Base-by-base conservation (phyloP, 768 basidiomycete species). In the Omphalotus guepiniiformis region DNA sequence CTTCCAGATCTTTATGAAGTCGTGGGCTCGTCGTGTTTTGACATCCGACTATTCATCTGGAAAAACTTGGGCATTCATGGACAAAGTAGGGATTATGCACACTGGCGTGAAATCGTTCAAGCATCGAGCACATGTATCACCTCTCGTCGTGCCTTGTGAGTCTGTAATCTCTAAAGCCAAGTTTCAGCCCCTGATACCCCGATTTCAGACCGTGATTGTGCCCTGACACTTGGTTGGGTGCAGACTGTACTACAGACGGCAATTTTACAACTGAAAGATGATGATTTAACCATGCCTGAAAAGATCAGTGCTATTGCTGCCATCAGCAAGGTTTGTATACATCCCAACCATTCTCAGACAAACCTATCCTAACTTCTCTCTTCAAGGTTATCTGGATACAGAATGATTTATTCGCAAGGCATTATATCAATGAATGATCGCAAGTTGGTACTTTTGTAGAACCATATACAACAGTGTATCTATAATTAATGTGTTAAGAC, bases 341-440 rank as follows among this genome's bases (percentile, higher is more conserved):
- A 38, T n/a, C 5, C 36, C 36, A 37, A 6, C 36, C 15, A 15
- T n/a, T 6, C 21, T 21, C 5, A 7, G 6, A 37, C 36, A 37
- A 16, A 8, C 9, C 21, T 41, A 36, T 37, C 25, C 16, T 11
- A 36, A 8, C 2, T 28, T 30, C 16, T 28, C 32, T 18, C 34
- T 29, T 25, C 26, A 26, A 75, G 73, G 59, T 75, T 16, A 54
- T 75, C n/a, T 74, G 74, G 75, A 71, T 75, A 19, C 75, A 76
- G 56, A 76, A 75, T 42, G 72, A 74, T 47, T 64, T 72, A 13
- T 74, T 74, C 49, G 64, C 71, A 2, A 64, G 71, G 6, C 70
- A 74, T 49, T 74, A 74, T 47, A 63, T 72, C 39, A 49, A 65
- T 9, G 66, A 70, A 35, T 52, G 54, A 38, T 26, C 12, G 3